Conservation (phyloP, 805 yeast species). For the Candida michaelii region DNA sequence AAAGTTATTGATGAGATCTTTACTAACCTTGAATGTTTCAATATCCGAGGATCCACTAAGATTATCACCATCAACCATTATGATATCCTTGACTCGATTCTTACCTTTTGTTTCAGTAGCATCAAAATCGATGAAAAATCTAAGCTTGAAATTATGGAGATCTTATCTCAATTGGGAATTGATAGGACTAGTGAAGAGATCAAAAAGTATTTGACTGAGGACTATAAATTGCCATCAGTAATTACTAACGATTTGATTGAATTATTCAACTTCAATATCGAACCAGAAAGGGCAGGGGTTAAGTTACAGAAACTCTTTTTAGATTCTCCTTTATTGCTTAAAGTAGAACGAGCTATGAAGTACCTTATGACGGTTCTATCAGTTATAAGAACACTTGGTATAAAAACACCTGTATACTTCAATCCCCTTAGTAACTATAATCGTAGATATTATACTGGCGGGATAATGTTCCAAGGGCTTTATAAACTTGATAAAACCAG, state of each 20-base stretch:
- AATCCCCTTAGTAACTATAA: slow-evolving; percentile 87
- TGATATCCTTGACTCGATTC: slow-evolving; percentile 69
- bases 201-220: slow-evolving; percentile 40
- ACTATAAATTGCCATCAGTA: slow-evolving; percentile 76
- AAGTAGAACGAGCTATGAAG: slow-evolving; percentile 60
- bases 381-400: slow-evolving; percentile 57
- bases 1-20: slow-evolving; percentile 78
- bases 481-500: slow-evolving; percentile 56
- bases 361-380: slow-evolving; percentile 61
- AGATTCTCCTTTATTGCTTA: slow-evolving; percentile 62
- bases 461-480: slow-evolving; percentile 86
- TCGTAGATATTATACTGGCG: slow-evolving; percentile 72
- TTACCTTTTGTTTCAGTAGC: slow-evolving; percentile 70
- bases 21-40: slow-evolving; percentile 64
- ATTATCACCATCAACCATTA: slow-evolving; percentile 74
- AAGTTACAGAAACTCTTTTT: slow-evolving; percentile 70
- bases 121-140: slow-evolving; percentile 66
- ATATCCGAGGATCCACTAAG: slow-evolving; percentile 46
- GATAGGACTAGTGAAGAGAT: slow-evolving; percentile 65
- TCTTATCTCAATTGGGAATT: slow-evolving; percentile 75
- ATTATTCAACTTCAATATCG: slow-evolving; percentile 70
- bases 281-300: slow-evolving; percentile 61
- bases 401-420: slow-evolving; percentile 55
- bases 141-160: slow-evolving; percentile 61
- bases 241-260: slow-evolving; percentile 76